Evolutionary conservation across 441 rosid species (phyloP).

Genomic region (Euphorbia schlechtendalii): DNA sequence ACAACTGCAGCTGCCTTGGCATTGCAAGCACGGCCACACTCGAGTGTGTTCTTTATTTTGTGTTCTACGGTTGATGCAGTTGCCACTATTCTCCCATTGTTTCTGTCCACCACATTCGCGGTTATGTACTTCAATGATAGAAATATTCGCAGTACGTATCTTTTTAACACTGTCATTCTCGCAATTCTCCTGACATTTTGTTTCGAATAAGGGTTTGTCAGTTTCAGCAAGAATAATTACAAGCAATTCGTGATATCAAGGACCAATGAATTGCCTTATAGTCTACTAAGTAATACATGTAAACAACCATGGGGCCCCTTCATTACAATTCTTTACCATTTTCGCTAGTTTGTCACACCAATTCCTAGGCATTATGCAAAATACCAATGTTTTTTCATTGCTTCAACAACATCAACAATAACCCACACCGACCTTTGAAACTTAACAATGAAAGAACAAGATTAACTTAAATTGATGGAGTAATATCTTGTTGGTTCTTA

Average conservation of each 20-base stretch:
- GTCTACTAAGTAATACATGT: background rate
- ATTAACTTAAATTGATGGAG: background rate
- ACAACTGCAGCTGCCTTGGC: constrained; percentile 41
- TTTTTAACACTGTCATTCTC: constrained; percentile 24
- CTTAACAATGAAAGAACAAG: too few relatives aligned
- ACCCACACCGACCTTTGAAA: too few relatives aligned
- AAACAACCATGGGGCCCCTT: background rate
- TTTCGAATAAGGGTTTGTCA: background rate
- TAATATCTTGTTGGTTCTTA: background rate
- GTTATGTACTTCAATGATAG: constrained; percentile 28
- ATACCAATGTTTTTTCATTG: too few relatives aligned
- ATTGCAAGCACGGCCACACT: constrained; percentile 42
- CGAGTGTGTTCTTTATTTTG: constrained; percentile 34
- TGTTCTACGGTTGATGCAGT: constrained; percentile 43
- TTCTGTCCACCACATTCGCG: constrained; percentile 36
- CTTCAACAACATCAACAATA: too few relatives aligned
- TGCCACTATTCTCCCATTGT: constrained; percentile 37
- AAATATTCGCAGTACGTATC: constrained; percentile 29
- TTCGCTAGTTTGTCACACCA: too few relatives aligned
- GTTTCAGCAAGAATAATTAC: background rate
- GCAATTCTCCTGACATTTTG: constrained; percentile 1
- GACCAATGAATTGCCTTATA: background rate
- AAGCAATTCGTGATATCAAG: background rate
- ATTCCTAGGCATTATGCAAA: too few relatives aligned
- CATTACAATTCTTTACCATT: too few relatives aligned